Conservation (phyloP, 2,329 filamentous ascomycete genomes). For the Ascochyta koolunga region DNA sequence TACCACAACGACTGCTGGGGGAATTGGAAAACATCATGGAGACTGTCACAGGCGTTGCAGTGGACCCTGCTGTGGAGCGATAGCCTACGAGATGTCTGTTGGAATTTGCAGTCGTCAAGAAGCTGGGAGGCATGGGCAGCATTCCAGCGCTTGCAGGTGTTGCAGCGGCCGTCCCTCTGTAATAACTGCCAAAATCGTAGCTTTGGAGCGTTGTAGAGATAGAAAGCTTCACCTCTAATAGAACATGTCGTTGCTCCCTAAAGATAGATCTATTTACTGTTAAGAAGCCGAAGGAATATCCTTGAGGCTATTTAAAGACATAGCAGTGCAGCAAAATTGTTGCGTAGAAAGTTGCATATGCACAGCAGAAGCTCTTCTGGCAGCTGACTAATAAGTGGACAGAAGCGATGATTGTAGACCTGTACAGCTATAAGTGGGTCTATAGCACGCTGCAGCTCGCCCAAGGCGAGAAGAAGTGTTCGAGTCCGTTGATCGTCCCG, state of each 20-base stretch:
- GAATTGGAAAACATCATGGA: constrained; percentile 18
- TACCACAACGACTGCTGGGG: constrained; percentile 6
- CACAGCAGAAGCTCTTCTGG: constrained; percentile 25
- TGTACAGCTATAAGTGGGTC: constrained; percentile 24
- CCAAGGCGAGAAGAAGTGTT: constrained; percentile 14
- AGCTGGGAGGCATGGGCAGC: constrained; percentile 5
- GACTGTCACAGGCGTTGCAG: constrained; percentile 19
- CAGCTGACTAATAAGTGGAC: constrained; percentile 22
- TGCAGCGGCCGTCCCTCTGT: constrained; percentile 21
- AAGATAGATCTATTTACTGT: not conserved
- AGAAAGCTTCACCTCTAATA: not conserved
- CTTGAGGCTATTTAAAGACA: constrained; percentile 20
- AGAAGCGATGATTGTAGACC: constrained; percentile 26
- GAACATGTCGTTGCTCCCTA: not conserved
- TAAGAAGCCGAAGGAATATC: constrained; percentile 19
- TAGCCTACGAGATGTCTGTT: not conserved
- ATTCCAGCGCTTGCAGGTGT: constrained; percentile 23
- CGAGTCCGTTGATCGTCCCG: constrained; percentile 16
- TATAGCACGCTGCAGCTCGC: constrained; percentile 20
- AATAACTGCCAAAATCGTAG: constrained; percentile 18
- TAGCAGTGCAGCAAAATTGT: constrained; percentile 20
- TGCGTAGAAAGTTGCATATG: constrained; percentile 20
- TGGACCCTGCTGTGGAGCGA: constrained; percentile 2
- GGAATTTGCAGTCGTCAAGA: constrained; percentile 11
- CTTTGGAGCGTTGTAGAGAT: not conserved